Percentiles rank a stretch among this genome's conserved stretches.
phyloP scores from a whole-genome alignment of 257 asterid genomes.

The Solanum paucissectum region DNA sequence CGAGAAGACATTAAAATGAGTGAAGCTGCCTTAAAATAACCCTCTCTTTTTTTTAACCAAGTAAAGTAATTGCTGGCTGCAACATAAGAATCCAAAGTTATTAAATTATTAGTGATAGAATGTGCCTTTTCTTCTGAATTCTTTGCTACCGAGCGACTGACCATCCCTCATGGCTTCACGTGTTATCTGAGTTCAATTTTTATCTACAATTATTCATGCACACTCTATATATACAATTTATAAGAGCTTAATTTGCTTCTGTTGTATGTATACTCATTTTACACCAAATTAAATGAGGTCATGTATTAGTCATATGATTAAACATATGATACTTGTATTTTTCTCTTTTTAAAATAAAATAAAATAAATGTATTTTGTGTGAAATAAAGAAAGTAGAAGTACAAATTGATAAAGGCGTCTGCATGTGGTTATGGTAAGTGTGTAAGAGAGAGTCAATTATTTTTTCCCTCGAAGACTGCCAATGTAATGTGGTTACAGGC shows the following conservation, averaged over 20 bases:
- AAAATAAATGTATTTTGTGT: neutral
- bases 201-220: neutral
- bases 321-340: neutral
- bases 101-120: constrained; percentile 17
- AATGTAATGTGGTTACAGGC: neutral
- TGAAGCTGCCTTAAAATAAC: neutral
- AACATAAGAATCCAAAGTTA: constrained; percentile 28
- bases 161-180: constrained; percentile 62
- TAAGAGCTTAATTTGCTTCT: neutral
- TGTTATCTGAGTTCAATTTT: constrained; percentile 29
- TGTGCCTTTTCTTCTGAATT: constrained; percentile 1
- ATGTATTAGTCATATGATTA: neutral
- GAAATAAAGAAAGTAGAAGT: neutral
- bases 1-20: constrained; percentile 12
- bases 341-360: neutral
- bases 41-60: neutral
- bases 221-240: neutral
- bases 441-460: neutral
- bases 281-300: neutral
- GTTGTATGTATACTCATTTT: neutral
- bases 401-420: neutral
- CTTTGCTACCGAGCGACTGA: constrained; percentile 15
- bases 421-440: constrained; percentile 7
- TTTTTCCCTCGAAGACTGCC: constrained; percentile 27
- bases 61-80: neutral